These are phyloP conservation scores for Tricholoma flavovirens DNA, from an alignment of 768 basidiomycete genomes.

Conservation along the genomic window DNA sequence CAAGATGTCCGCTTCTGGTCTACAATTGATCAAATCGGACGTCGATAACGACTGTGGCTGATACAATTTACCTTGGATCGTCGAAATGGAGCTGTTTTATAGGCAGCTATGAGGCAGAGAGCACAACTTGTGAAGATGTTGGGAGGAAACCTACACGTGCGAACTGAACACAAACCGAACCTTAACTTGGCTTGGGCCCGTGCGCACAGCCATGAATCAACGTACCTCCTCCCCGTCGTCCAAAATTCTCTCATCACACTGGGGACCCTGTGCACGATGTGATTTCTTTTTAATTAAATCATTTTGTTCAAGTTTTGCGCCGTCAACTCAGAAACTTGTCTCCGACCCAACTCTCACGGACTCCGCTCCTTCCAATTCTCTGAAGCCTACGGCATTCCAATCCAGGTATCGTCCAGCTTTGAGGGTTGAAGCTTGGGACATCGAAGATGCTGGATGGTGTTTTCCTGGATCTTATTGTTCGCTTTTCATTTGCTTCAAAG, in stretches of 20 bases:
- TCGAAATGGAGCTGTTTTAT: background rate
- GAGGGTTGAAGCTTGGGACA: no score
- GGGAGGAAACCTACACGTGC: constrained; percentile 17
- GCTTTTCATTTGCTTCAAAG: no score
- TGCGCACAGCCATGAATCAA: constrained; percentile 16
- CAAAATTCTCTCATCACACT: background rate
- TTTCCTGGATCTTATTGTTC: no score
- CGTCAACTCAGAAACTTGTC: background rate
- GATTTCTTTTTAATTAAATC: background rate
- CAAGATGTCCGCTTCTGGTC: constrained; percentile 14
- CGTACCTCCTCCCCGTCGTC: background rate
- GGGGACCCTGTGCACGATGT: background rate
- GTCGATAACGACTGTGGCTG: background rate
- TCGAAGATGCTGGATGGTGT: no score
- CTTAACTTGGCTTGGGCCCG: constrained; percentile 9
- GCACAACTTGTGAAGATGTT: constrained; percentile 2
- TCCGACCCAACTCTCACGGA: constrained; percentile 8
- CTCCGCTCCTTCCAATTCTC: no score
- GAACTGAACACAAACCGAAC: constrained; percentile 12
- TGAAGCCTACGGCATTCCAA: no score
- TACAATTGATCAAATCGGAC: background rate
- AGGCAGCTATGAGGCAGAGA: constrained; percentile 4
- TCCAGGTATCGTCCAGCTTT: background rate
- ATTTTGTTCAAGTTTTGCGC: background rate
- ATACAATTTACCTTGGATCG: background rate